Base-by-base conservation (phyloP, 805 yeast genomes). In the Metschnikowia drakensbergensis region DNA sequence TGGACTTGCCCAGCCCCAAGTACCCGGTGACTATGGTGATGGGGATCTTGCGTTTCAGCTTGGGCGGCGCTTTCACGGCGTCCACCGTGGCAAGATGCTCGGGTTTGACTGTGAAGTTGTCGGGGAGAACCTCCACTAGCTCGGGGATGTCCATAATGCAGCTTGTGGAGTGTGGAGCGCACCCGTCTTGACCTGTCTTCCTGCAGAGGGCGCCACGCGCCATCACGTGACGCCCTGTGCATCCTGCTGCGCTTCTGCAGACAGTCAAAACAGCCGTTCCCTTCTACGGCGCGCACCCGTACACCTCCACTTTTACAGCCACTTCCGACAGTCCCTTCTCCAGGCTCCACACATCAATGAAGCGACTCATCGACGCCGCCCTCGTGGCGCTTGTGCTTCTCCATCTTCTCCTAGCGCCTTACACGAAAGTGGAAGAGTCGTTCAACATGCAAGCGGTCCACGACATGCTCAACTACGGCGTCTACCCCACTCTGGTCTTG, bases 21-120 rank as follows among this genome's bases (percentile, higher is more conserved):
- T 91, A 94, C 2, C 99, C 99, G 0, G 99, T 92, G 34, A 94
- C 82, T 11, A 94, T 88, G 0, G 97, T 89, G 13, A 94, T 82
- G 1, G 99, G 99, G 4, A 91, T 91, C 62, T 81, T 83, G 13
- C 30, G 47, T 11, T 6, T 10, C 9, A 28, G 17, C 30, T 28
- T 25, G 13, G 23, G 29, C 5, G 45, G 10, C 6, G 32, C 27
- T 11, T 25, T 32, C 25, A 22, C 37, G 3, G 29, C 27, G 8
- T 27, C 45, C 17, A 50, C 38, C 5, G 50, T 52, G 31, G 57
- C 59, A 37, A 53, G 51, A 39, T 53, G 48, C 54, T 46, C 53
- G 7, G 55, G 40, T 44, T 49, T 47, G 37, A 50, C 37, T 23
- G 51, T 32, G 28, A 60, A 57, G 31, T 54, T 58, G 25, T 51